Evolutionary conservation across 768 basidiomycete genomes (phyloP), one percentile per base, ranked within the genome.

Genomic region (Pholiota molesta): DNA sequence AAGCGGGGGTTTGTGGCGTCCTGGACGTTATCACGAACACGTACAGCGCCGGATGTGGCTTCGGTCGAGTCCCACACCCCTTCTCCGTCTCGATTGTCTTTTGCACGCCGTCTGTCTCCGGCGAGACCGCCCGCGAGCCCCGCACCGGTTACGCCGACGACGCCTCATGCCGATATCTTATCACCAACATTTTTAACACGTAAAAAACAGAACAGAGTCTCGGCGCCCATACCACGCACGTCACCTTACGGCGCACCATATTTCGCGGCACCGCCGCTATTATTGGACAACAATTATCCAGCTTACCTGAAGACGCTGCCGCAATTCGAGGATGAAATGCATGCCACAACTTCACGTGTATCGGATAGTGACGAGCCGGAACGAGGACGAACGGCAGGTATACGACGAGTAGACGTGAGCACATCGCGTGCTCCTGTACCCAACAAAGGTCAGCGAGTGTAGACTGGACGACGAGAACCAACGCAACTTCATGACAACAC

Each of bases 161-260:
- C 63, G 45, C 45, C 52, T 11, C 55, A 57, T 29, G 62, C 69
- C 31, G 66, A 72, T 62, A 66, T 68, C 62, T 49, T 63, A 28
- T 53, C 60, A 31, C 62, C 71, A 61, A 57, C 65, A 52, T 71
- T 73, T 68, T 56, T 69, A n/a, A 61, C 73, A 35, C 69, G 71
- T 21, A 78, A 75, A 59, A 21, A 66, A 28, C 66, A 73, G 37
- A 68, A 75, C 55, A 73, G 75, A 29, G 62, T 64, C 2, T 75
- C 79, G 5, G 63, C 72, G 8, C 77, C 79, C 16, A 65, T 72
- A 47, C 73, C 74, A 47, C 72, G 80, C 26, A 81, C 80, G 16
- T 72, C 66, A 39, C 80, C 80, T 5, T 81, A 81, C 57, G 79
- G 75, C 51, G 77, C 80, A 29, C 79, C 80, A 6, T 80, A 81